phyloP scores from a whole-genome alignment of 805 yeast genomes.

The Candida methanosorbosa region DNA sequence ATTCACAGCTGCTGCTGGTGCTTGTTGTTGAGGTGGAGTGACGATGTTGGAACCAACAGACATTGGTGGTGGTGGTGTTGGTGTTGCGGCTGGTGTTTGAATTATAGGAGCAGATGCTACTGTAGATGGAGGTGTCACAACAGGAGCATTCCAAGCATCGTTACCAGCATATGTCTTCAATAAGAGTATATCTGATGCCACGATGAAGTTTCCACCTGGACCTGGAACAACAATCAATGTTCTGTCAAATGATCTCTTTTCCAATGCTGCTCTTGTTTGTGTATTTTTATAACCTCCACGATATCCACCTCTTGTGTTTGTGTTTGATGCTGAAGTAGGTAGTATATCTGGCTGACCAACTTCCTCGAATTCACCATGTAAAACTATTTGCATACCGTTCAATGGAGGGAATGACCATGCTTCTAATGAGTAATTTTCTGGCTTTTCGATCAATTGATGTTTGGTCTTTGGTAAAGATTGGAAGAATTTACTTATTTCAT shows the following conservation, averaged over 20 bases:
- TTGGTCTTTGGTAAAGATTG: slow-evolving; percentile 66
- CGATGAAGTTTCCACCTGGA: slow-evolving; percentile 59
- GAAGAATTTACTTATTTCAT: slow-evolving; percentile 53
- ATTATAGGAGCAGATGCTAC: slow-evolving; percentile 8
- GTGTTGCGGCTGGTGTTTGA: slow-evolving; percentile 7
- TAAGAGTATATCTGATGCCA: slow-evolving; percentile 77
- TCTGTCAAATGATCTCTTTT: slow-evolving; percentile 78
- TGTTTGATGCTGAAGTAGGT: slow-evolving; percentile 1
- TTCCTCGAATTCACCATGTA: slow-evolving; percentile 86
- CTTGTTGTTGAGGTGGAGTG: slow-evolving; percentile 7
- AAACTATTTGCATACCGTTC: slow-evolving; percentile 64
- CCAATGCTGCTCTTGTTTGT: slow-evolving; percentile 25
- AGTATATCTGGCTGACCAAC: slow-evolving; percentile 40
- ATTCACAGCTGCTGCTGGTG: slow-evolving; percentile 11
- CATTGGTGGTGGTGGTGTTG: neutral
- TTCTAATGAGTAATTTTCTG: slow-evolving; percentile 69
- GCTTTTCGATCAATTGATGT: slow-evolving; percentile 58
- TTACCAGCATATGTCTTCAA: slow-evolving; percentile 51
- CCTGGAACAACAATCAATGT: slow-evolving; percentile 68
- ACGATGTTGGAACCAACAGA: slow-evolving; percentile 10
- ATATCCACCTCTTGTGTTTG: slow-evolving; percentile 5
- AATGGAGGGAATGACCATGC: slow-evolving; percentile 63
- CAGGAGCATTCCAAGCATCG: slow-evolving; percentile 43
- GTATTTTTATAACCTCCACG: slow-evolving; percentile 9
- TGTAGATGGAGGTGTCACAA: slow-evolving; percentile 3